These are phyloP conservation scores for Aspergillus steynii DNA, from an alignment of 495 filamentous ascomycete species.

Conservation along the genomic window DNA sequence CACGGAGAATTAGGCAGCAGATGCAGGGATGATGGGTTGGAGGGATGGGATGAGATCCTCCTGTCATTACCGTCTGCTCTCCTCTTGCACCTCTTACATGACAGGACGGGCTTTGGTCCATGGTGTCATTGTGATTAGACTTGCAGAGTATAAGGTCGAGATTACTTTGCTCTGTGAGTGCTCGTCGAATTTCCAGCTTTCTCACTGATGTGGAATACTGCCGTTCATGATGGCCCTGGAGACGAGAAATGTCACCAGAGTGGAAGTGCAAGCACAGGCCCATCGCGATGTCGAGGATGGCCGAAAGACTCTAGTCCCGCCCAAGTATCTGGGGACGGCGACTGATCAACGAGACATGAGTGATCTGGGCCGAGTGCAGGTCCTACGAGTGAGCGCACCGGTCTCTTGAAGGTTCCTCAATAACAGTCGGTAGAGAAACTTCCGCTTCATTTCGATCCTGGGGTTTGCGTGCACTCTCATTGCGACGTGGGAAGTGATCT, in stretches of 20 bases:
- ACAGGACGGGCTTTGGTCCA: too few species aligned
- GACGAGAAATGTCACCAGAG: slow-evolving; percentile 12
- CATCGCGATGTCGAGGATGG: slow-evolving; percentile 26
- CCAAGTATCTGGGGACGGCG: slow-evolving; percentile 42
- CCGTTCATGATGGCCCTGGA: slow-evolving; percentile 9
- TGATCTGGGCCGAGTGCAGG: slow-evolving; percentile 43
- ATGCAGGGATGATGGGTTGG: not conserved
- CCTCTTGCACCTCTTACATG: too few species aligned
- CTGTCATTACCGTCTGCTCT: not conserved
- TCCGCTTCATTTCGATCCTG: slow-evolving; percentile 49
- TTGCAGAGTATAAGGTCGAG: too few species aligned
- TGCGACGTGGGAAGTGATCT: slow-evolving; percentile 48
- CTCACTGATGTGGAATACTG: too few species aligned
- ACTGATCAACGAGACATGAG: slow-evolving; percentile 45
- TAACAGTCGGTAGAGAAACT: slow-evolving; percentile 43
- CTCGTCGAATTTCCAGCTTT: too few species aligned
- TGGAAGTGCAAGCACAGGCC: slow-evolving; percentile 16
- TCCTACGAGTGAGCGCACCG: slow-evolving; percentile 37
- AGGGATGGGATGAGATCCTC: not conserved
- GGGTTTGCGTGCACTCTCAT: slow-evolving; percentile 49
- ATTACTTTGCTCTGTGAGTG: too few species aligned
- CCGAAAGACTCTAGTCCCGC: slow-evolving; percentile 33
- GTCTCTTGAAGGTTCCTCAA: not conserved
- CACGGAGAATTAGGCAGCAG: not conserved
- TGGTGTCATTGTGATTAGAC: too few species aligned